Evolutionary conservation across 2,329 filamentous ascomycete genomes (phyloP), one percentile per base, ranked within the genome.

Genomic region (Microcera coccophila): DNA sequence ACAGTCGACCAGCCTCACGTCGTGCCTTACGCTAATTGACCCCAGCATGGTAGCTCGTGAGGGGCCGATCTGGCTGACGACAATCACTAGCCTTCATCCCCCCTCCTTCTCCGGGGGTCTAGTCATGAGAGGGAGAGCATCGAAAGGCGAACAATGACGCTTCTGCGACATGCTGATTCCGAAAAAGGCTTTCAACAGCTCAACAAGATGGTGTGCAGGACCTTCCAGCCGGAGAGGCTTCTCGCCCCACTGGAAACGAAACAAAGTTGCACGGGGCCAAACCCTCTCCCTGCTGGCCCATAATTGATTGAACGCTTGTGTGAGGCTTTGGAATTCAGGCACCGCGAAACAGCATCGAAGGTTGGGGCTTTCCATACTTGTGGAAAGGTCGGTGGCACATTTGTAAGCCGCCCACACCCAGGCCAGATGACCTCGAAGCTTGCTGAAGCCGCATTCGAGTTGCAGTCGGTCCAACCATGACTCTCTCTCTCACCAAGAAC

Each of bases 201-300:
- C n/a, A n/a, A 8, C 8, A 34, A 44, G 32, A 47, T 47, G 49
- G 44, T 39, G 47, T 41, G 29, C 39, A 41, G 29, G 36, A n/a
- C 7, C 12, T 32, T 36, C 37, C 32, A 44, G 16, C 39, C 33
- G 41, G 39, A 48, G 21, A 15, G 31, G 22, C 35, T 40, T 36
- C 20, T 26, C 22, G 29, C 24, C 39, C 35, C 34, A 28, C 38
- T 38, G n/a, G 15, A 41, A 43, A 16, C 38, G 36, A 45, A 48
- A 45, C 43, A 55, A 43, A 52, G 55, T 53, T 56, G 47, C 44
- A 49, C 46, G 49, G 39, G 49, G 47, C 47, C 47, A 35, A 43
- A 45, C 37, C 44, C 45, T 40, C 49, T 38, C 33, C 9, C 5
- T 35, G 17, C 5, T 18, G 10, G 18, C 33, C 8, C n/a, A n/a